Conservation (phyloP, 129 eudicot species). For the Flaveria sonorensis region DNA sequence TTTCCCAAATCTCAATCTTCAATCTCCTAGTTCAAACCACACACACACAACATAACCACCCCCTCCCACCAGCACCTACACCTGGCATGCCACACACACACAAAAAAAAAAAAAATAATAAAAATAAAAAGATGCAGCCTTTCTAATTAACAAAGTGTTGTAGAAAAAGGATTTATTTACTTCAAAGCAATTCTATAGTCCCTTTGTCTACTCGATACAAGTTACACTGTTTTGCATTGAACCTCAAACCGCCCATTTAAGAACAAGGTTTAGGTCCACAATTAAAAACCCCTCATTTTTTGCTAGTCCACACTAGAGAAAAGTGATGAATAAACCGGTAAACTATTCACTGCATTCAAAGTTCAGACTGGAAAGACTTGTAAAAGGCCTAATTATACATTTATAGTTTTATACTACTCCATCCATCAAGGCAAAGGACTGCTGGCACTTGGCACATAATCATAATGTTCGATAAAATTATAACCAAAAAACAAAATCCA, state of each 20-base stretch:
- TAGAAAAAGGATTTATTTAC: background rate
- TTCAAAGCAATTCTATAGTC: slow-evolving; percentile 9
- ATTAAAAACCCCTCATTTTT: background rate
- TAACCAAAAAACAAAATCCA: slow-evolving; percentile 8
- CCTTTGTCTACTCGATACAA: background rate
- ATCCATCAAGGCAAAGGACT: background rate
- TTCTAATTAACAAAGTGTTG: background rate
- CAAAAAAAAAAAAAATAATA: background rate
- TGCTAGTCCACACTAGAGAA: slow-evolving; percentile 1
- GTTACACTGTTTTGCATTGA: background rate
- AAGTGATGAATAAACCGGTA: background rate
- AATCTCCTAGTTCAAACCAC: slow-evolving; percentile 1
- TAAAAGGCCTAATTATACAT: background rate
- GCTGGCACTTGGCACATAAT: slow-evolving; percentile 1
- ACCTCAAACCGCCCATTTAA: slow-evolving; percentile 8
- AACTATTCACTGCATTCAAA: background rate
- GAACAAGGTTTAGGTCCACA: slow-evolving; percentile 16
- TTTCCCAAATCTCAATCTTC: background rate
- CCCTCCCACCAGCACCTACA: slow-evolving; percentile 5
- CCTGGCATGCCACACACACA: background rate
- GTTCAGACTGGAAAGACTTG: background rate
- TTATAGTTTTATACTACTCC: background rate
- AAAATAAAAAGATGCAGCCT: background rate
- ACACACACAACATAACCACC: background rate
- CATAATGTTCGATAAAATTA: background rate